Evolutionary conservation across 2,329 filamentous ascomycete species (phyloP).

Genomic region (Scedosporium dehoogii): DNA sequence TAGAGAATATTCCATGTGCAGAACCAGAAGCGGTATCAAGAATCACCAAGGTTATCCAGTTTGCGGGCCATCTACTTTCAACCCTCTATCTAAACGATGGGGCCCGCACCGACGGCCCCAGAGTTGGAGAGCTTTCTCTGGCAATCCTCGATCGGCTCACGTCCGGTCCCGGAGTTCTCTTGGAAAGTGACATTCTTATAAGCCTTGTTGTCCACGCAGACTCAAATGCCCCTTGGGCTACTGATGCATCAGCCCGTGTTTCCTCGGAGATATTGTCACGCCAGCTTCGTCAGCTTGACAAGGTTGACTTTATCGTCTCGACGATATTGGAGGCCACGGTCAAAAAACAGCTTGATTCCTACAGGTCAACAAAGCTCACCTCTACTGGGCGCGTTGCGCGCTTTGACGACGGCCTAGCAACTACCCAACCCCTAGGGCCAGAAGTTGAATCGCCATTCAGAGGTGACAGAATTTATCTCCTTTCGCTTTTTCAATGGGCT

Average conservation of each 20-base stretch:
- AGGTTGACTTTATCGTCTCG: constrained; percentile 1
- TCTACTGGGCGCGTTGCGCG: not conserved
- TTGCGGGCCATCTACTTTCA: not conserved
- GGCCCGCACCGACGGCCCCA: not conserved
- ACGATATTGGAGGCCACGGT: not conserved
- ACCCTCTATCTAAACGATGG: not conserved
- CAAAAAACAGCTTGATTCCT: not conserved
- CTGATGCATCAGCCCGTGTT: not conserved
- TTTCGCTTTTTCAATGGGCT: constrained; percentile 49
- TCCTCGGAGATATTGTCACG: not conserved
- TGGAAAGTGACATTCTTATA: not conserved
- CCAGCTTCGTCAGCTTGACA: not conserved
- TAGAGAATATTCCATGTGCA: not conserved
- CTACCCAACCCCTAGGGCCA: not conserved
- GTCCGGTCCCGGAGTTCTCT: not conserved
- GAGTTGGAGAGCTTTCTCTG: not conserved
- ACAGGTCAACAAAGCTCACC: not conserved
- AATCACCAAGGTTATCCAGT: not conserved
- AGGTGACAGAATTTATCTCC: not conserved
- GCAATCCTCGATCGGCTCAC: not conserved
- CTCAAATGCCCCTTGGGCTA: not conserved
- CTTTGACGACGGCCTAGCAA: not conserved
- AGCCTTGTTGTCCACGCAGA: not conserved
- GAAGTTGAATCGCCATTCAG: not conserved
- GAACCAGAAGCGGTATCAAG: not conserved